phyloP scores from a whole-genome alignment of 176 grass and related monocot species.

The Lolium rigidum region DNA sequence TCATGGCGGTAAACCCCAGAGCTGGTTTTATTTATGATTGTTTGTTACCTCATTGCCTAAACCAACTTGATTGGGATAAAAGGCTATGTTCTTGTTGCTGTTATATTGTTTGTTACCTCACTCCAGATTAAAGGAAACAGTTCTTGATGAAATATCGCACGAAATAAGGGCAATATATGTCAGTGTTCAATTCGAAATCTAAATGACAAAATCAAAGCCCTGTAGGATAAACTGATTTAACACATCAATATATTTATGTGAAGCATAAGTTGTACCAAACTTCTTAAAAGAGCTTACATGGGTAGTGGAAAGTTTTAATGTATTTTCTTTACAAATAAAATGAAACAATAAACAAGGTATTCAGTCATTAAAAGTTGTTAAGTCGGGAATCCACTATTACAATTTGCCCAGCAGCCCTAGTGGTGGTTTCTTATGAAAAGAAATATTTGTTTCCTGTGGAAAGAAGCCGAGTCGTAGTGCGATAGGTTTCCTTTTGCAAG shows the following conservation, averaged over 20 bases:
- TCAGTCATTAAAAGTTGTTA: too few relatives aligned
- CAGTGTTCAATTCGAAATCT: background rate
- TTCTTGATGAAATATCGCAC: background rate
- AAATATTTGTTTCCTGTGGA: too few relatives aligned
- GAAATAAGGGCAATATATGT: background rate
- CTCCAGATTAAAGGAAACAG: background rate
- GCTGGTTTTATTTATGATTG: background rate
- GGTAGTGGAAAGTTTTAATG: background rate
- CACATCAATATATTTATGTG: slow-evolving; percentile 1
- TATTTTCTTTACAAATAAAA: slow-evolving; percentile 1
- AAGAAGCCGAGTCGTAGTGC: too few relatives aligned
- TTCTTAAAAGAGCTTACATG: background rate
- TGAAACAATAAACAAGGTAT: background rate
- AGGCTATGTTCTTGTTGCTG: too few relatives aligned
- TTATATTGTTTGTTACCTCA: background rate
- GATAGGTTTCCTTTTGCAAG: too few relatives aligned
- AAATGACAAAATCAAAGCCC: background rate
- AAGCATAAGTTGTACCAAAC: background rate
- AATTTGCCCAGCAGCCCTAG: too few relatives aligned
- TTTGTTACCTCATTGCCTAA: background rate
- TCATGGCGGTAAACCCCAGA: background rate
- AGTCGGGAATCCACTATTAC: too few relatives aligned
- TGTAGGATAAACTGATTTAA: slow-evolving; percentile 22
- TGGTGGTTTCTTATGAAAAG: too few relatives aligned
- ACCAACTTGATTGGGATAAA: too few relatives aligned